Evolutionary conservation across 768 basidiomycete genomes (phyloP).

Genomic region (Amanita rubescens): DNA sequence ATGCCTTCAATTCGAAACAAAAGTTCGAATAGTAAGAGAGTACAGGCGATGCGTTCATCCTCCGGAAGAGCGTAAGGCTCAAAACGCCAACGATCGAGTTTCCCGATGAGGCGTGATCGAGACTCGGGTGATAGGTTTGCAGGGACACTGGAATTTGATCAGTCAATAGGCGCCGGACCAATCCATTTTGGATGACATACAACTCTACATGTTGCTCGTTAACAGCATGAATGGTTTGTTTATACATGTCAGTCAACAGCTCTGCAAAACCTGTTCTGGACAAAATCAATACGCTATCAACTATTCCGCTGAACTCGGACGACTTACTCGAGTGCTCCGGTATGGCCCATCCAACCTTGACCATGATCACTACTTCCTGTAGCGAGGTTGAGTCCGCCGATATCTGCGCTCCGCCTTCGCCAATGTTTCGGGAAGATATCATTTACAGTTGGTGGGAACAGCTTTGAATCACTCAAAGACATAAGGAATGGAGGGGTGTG

Average conservation of each 20-base stretch:
- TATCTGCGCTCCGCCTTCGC: constrained; percentile 74
- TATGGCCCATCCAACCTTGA: constrained; percentile 59
- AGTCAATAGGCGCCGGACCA: background rate
- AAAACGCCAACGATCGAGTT: constrained; percentile 81
- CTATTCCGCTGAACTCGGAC: constrained; percentile 1
- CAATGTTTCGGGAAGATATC: constrained; percentile 14
- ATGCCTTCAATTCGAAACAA: constrained; percentile 76
- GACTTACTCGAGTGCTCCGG: constrained; percentile 42
- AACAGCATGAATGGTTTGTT: constrained; percentile 68
- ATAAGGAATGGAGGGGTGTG: background rate
- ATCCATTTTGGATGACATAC: constrained; percentile 25
- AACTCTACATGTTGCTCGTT: constrained; percentile 41
- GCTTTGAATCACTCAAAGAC: constrained; percentile 3
- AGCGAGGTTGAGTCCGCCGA: constrained; percentile 82
- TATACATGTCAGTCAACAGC: constrained; percentile 77
- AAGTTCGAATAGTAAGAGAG: constrained; percentile 81
- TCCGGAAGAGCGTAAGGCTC: constrained; percentile 80
- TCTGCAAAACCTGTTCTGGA: constrained; percentile 65
- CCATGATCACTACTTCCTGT: constrained; percentile 54
- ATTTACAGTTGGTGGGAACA: background rate
- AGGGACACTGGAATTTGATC: constrained; percentile 29
- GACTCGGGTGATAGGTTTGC: constrained; percentile 39
- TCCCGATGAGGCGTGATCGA: constrained; percentile 55
- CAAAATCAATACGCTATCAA: constrained; percentile 7
- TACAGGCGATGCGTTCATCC: constrained; percentile 76